A percentile compares a stretch with the other conserved stretches of the same genome.
Evolutionary conservation across 345 rosid species (phyloP).

Genomic region (Diplotaxis tenuifolia): DNA sequence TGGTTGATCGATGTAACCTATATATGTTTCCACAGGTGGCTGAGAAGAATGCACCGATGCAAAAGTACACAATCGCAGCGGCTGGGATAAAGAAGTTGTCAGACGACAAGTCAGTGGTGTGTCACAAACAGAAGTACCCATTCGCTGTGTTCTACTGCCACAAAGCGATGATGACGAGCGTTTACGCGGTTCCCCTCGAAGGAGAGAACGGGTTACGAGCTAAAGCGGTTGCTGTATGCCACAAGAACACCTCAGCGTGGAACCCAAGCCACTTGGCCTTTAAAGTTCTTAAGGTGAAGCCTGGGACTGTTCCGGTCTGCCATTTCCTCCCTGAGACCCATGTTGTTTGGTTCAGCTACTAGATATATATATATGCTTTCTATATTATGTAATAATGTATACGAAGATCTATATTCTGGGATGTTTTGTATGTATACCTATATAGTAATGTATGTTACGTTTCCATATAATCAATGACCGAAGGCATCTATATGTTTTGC

Average conservation of each 20-base stretch:
- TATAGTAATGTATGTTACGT: constrained; percentile 15
- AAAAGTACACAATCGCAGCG: constrained; percentile 46
- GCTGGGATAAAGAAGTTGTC: constrained; percentile 45
- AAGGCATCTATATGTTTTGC: constrained; percentile 8
- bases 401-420: constrained; percentile 10
- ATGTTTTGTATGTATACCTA: constrained; percentile 29
- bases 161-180: constrained; percentile 50
- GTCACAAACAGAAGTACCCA: constrained; percentile 80
- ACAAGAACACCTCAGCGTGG: constrained; percentile 79
- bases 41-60: constrained; percentile 40
- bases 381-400: constrained; percentile 14
- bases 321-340: constrained; percentile 84
- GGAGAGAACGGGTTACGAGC: constrained; percentile 61
- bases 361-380: constrained; percentile 10
- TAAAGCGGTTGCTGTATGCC: constrained; percentile 79
- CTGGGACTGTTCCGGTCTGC: constrained; percentile 67
- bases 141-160: constrained; percentile 87
- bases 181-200: constrained; percentile 54
- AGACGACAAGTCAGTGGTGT: constrained; percentile 52
- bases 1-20: background rate
- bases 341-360: constrained; percentile 58
- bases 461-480: constrained; percentile 2
- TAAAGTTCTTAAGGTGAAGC: constrained; percentile 69
- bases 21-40: constrained; percentile 22
- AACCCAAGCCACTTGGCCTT: constrained; percentile 83